These are phyloP conservation scores for Lentinula novae-zelandiae DNA, from an alignment of 1,284 basidiomycete genomes.

Conservation along the genomic window DNA sequence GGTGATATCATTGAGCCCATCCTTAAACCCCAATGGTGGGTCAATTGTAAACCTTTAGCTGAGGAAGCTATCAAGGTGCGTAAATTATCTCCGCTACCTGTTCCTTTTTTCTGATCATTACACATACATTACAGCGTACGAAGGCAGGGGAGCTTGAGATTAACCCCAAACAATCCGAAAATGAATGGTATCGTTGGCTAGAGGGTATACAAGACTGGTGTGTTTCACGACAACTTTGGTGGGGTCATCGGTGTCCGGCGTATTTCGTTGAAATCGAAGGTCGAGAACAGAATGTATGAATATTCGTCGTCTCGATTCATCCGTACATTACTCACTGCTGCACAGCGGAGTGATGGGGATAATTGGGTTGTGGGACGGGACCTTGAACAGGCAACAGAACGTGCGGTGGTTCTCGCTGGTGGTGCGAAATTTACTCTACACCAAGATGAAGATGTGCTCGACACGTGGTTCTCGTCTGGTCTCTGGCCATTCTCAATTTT, in stretches of 20 bases:
- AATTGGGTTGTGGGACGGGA: slow-evolving; percentile 92
- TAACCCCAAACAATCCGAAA: slow-evolving; percentile 82
- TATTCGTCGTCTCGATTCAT: not conserved
- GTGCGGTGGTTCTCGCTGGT: slow-evolving; percentile 73
- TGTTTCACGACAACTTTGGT: slow-evolving; percentile 98
- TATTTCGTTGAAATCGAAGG: slow-evolving; percentile 92
- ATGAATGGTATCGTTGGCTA: slow-evolving; percentile 97
- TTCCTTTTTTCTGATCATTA: not conserved
- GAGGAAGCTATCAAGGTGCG: slow-evolving; percentile 83
- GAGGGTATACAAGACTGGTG: slow-evolving; percentile 99
- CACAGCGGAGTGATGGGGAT: slow-evolving; percentile 63
- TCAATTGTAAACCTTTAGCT: slow-evolving; percentile 90
- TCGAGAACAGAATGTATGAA: slow-evolving; percentile 61
- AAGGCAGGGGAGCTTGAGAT: slow-evolving; percentile 83
- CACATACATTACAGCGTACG: slow-evolving; percentile 60
- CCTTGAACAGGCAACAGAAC: slow-evolving; percentile 75
- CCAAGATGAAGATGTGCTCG: slow-evolving; percentile 97
- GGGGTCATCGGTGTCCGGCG: slow-evolving; percentile 96
- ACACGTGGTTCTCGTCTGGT: slow-evolving; percentile 99
- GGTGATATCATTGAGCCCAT: slow-evolving; percentile 96
- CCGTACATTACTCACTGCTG: not conserved
- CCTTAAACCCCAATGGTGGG: slow-evolving; percentile 99
- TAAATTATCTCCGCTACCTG: not conserved
- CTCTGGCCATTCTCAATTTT: slow-evolving; percentile 98
- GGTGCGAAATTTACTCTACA: slow-evolving; percentile 75